These are phyloP conservation scores for Periconia digitata DNA, from an alignment of 2,329 filamentous ascomycete genomes.

Conservation along the genomic window DNA sequence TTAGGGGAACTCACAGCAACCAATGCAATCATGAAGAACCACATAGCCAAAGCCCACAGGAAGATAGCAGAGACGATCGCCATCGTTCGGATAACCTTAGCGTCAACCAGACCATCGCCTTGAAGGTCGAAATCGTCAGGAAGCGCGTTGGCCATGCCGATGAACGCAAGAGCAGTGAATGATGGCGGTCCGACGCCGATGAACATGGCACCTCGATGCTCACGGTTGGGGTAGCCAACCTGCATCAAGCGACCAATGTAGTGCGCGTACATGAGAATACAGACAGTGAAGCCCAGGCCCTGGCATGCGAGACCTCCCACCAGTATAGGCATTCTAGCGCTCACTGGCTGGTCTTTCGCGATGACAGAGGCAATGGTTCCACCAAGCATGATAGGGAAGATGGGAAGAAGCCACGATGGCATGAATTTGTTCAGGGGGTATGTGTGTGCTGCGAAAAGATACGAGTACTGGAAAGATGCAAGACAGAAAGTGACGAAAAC, in stretches of 20 bases:
- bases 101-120: slow-evolving; percentile 50
- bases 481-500: slow-evolving; percentile 44
- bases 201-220: slow-evolving; percentile 70
- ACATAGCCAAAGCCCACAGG: slow-evolving; percentile 65
- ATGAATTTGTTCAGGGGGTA: slow-evolving; percentile 68
- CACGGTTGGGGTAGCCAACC: slow-evolving; percentile 62
- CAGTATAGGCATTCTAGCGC: slow-evolving; percentile 62
- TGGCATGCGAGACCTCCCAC: slow-evolving; percentile 69
- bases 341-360: slow-evolving; percentile 59
- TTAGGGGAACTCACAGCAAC: slow-evolving; percentile 35
- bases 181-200: slow-evolving; percentile 75
- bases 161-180: slow-evolving; percentile 70
- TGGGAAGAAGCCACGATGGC: slow-evolving; percentile 73
- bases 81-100: slow-evolving; percentile 45
- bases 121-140: slow-evolving; percentile 51
- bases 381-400: slow-evolving; percentile 73
- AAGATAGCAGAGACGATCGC: slow-evolving; percentile 57
- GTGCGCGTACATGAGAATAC: slow-evolving; percentile 71
- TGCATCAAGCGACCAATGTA: slow-evolving; percentile 74
- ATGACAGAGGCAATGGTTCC: slow-evolving; percentile 72
- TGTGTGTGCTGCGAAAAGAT: slow-evolving; percentile 62
- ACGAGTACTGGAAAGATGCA: slow-evolving; percentile 58
- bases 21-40: slow-evolving; percentile 55
- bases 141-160: slow-evolving; percentile 65
- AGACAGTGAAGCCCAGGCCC: slow-evolving; percentile 69